phyloP scores from a whole-genome alignment of 2,329 filamentous ascomycete genomes.

The Fonsecaea multimorphosa region DNA sequence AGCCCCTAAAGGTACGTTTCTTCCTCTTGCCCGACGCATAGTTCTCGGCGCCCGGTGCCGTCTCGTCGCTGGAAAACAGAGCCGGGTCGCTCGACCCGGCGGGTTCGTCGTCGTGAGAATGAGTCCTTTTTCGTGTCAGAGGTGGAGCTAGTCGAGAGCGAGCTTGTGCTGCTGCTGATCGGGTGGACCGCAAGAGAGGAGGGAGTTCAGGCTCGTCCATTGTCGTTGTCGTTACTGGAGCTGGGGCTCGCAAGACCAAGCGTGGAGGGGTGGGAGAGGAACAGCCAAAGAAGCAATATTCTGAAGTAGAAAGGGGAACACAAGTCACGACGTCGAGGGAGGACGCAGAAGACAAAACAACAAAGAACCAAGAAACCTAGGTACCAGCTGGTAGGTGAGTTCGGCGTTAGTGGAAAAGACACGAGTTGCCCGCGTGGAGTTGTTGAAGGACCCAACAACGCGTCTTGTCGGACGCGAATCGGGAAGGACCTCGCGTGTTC shows the following conservation, averaged over 20 bases:
- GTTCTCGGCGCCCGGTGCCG: conserved; percentile 53
- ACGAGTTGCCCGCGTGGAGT: background rate
- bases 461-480: conserved; percentile 4
- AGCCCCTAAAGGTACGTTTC: conserved; percentile 38
- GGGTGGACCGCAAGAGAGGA: conserved; percentile 22
- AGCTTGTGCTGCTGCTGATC: conserved; percentile 1
- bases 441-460: background rate
- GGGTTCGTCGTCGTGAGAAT: conserved; percentile 40
- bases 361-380: background rate
- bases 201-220: conserved; percentile 35
- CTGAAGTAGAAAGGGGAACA: background rate
- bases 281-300: background rate
- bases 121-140: conserved; percentile 45
- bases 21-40: conserved; percentile 39
- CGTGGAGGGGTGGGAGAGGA: background rate
- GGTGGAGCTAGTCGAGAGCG: conserved; percentile 18
- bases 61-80: conserved; percentile 56
- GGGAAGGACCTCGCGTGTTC: conserved; percentile 18
- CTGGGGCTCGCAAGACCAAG: background rate
- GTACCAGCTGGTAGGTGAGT: background rate
- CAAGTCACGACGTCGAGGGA: background rate
- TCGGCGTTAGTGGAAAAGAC: background rate
- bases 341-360: background rate
- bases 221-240: background rate
- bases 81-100: conserved; percentile 48